Percentiles rank a stretch among this genome's conserved stretches.
These are phyloP conservation scores for Mortierella hygrophila DNA, from an alignment of 192 early-diverging fungal species.

Conservation along the genomic window DNA sequence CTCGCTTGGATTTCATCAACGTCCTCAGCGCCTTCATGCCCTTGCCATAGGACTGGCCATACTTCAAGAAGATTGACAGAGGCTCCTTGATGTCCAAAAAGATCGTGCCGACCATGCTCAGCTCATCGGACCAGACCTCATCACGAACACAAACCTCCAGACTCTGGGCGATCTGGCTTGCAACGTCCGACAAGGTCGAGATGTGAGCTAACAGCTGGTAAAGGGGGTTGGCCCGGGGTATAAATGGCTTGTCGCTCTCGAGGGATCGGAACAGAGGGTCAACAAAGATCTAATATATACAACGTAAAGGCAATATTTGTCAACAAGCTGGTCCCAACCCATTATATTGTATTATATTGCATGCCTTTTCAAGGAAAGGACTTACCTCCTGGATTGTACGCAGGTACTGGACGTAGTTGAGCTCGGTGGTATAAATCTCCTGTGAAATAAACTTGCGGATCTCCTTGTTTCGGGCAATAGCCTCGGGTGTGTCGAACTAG, in stretches of 20 bases:
- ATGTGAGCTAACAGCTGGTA: conserved; percentile 46
- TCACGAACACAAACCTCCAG: conserved; percentile 47
- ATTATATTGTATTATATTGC: background rate
- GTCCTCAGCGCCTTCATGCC: conserved; percentile 51
- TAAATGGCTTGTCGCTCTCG: conserved; percentile 48
- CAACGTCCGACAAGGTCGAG: conserved; percentile 22
- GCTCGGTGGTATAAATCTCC: conserved; percentile 65
- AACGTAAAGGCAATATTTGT: background rate
- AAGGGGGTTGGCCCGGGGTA: conserved; percentile 43
- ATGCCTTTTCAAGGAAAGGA: background rate
- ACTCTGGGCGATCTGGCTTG: conserved; percentile 17
- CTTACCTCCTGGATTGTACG: conserved; percentile 62
- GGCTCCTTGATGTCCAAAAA: conserved; percentile 53
- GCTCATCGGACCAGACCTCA: conserved; percentile 46
- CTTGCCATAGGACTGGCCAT: conserved; percentile 55
- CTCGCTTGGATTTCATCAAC: conserved; percentile 42
- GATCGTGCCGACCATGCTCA: conserved; percentile 39
- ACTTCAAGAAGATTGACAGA: conserved; percentile 50
- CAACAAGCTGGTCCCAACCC: background rate
- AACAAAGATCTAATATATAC: conserved; percentile 37
- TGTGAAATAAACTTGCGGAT: conserved; percentile 61
- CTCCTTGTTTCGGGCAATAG: conserved; percentile 51
- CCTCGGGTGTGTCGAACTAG: conserved; percentile 54
- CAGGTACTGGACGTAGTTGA: conserved; percentile 63
- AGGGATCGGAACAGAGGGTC: conserved; percentile 38